Conservation (phyloP, 257 asterid species). For the Oldenlandia corymbosa region DNA sequence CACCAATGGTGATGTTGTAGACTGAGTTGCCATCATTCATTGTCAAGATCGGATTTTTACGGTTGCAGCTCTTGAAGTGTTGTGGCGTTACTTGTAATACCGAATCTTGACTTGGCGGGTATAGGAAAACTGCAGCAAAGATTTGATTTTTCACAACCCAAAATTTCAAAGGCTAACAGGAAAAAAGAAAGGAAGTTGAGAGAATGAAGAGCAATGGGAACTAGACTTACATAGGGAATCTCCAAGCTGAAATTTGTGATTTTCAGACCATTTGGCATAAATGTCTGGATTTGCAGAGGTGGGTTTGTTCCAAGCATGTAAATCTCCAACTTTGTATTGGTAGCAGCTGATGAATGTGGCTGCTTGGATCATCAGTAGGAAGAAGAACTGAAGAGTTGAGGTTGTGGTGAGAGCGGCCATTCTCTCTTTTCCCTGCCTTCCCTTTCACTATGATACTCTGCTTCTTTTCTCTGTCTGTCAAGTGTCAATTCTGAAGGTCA, state of each 20-base stretch:
- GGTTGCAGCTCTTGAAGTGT: conserved; percentile 56
- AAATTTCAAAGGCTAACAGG: too few relatives aligned
- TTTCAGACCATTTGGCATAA: conserved; percentile 62
- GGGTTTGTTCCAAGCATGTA: conserved; percentile 69
- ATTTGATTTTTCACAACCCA: background rate
- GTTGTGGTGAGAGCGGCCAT: conserved; percentile 28
- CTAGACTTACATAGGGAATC: conserved; percentile 82
- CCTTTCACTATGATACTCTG: background rate
- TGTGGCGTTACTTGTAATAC: conserved; percentile 62
- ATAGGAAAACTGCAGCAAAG: conserved; percentile 68
- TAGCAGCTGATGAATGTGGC: conserved; percentile 28
- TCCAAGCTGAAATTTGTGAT: conserved; percentile 51
- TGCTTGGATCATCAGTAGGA: conserved; percentile 34
- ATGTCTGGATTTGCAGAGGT: conserved; percentile 47
- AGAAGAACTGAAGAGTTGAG: conserved; percentile 29
- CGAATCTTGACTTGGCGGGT: conserved; percentile 95
- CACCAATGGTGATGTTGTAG: conserved; percentile 55
- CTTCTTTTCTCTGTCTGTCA: background rate
- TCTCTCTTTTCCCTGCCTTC: too few relatives aligned
- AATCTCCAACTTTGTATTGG: conserved; percentile 70
- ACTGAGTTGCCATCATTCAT: conserved; percentile 78
- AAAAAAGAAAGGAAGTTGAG: background rate
- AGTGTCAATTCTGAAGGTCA: conserved; percentile 14
- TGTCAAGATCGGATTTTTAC: conserved; percentile 65
- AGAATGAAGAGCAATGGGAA: background rate